Evolutionary conservation across 1,284 basidiomycete genomes (phyloP), one percentile per base, ranked within the genome.

Genomic region (Golubevia pallescens): DNA sequence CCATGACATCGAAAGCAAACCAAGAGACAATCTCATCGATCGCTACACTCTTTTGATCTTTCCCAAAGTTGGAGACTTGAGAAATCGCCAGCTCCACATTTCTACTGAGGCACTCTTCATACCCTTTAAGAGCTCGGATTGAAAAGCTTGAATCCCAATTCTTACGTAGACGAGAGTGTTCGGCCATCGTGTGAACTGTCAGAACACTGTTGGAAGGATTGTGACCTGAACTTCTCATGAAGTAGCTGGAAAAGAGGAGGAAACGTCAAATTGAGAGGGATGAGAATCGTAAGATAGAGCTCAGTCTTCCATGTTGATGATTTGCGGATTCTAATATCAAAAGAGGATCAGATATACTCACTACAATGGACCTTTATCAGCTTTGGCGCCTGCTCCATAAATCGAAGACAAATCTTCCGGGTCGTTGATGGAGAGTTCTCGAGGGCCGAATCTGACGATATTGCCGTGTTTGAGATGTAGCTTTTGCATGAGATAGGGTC

Each of bases 1-100:
- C 58, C 71, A 74, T 74, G 61, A 74, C 66, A 24, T 74, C 71
- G 34, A 69, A 74, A 20, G 62, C 64, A 66, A 65, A 74, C 52
- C 68, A 69, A 14, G 55, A 62, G 59, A 63, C 66, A 24, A 65
- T 68, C 21, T 73, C 65, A 56, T 70, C 70, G 48, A 74, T 61
- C 56, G 67, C 65, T 28, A 73, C 64, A 48, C 13, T 10, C n/a
- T 68, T 66, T 21, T 63, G 52, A 20, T 60, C 53, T 34, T 65
- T 61, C 16, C 42, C 42, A 14, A 65, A 57, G 19, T 57, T 55
- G 13, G 63, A 65, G 19, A 74, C 62, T 65, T 70, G 71, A 23
- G 60, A 48, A 1, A 74, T 61, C 57, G 65, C 64, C 28, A 42
- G 56, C 19, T 74, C 66, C 24, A 65, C 60, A 19, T 70, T 68